Evolutionary conservation across 257 asterid species (phyloP).

Genomic region (Solanum pimpinellifolium): DNA sequence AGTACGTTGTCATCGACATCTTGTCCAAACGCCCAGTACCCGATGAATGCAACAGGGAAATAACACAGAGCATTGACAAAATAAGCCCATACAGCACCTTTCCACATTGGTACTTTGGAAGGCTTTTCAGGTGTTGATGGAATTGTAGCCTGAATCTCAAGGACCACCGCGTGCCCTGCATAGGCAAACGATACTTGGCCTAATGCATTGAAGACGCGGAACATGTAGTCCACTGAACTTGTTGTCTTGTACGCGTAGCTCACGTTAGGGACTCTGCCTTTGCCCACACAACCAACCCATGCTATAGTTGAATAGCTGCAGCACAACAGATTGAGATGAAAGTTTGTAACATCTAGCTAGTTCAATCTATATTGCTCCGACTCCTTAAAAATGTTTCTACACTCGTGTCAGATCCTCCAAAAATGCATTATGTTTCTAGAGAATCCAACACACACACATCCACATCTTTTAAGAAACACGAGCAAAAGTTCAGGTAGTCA

Average conservation of each 20-base stretch:
- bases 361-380: not conserved
- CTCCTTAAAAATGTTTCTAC: not conserved
- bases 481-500: not conserved
- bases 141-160: slow-evolving; percentile 83
- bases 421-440: not conserved
- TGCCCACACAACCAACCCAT: slow-evolving; percentile 58
- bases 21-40: slow-evolving; percentile 84
- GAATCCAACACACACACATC: not conserved
- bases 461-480: not conserved
- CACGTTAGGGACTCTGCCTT: slow-evolving; percentile 50
- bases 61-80: slow-evolving; percentile 64
- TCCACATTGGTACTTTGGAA: slow-evolving; percentile 78
- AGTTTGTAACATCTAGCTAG: not conserved
- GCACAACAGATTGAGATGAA: not conserved
- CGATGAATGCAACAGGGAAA: slow-evolving; percentile 70
- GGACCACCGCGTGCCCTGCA: slow-evolving; percentile 82
- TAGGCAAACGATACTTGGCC: slow-evolving; percentile 81
- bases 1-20: slow-evolving; percentile 67
- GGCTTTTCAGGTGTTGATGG: slow-evolving; percentile 90
- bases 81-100: slow-evolving; percentile 79
- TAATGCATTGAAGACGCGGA: slow-evolving; percentile 61
- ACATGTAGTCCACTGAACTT: slow-evolving; percentile 41
- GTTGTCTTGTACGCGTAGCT: slow-evolving; percentile 59
- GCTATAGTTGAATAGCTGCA: slow-evolving; percentile 80
- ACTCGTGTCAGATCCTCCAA: not conserved